A percentile compares a stretch with the other conserved stretches of the same genome.
Evolutionary conservation across 1,284 basidiomycete species (phyloP).

Genomic region (Irpex sp.): DNA sequence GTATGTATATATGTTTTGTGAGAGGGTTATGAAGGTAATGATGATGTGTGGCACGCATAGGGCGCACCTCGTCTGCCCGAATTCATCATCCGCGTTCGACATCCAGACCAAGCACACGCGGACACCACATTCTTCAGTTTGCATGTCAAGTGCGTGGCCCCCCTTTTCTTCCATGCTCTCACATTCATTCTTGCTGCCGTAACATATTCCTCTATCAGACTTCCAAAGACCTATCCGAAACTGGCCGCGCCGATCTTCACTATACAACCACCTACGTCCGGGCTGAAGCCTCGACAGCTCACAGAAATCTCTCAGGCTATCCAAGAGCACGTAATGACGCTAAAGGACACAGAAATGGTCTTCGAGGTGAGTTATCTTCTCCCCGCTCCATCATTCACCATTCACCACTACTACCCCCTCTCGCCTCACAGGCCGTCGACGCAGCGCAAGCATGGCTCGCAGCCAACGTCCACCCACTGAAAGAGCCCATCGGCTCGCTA

Average conservation of each 20-base stretch:
- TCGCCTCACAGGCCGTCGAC: slow-evolving; percentile 49
- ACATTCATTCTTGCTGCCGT: slow-evolving; percentile 43
- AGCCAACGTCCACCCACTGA: slow-evolving; percentile 49
- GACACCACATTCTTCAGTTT: slow-evolving; percentile 60
- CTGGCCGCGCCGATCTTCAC: slow-evolving; percentile 65
- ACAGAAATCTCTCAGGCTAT: slow-evolving; percentile 52
- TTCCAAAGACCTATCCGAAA: slow-evolving; percentile 74
- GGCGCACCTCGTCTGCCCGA: slow-evolving; percentile 65
- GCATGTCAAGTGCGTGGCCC: slow-evolving; percentile 56
- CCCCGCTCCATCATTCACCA: background rate
- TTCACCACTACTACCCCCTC: background rate
- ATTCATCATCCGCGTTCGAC: slow-evolving; percentile 67
- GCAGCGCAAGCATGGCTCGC: slow-evolving; percentile 70
- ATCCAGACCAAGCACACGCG: slow-evolving; percentile 53
- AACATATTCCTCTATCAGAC: slow-evolving; percentile 63
- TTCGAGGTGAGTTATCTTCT: slow-evolving; percentile 48
- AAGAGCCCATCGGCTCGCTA: slow-evolving; percentile 62
- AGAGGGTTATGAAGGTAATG: background rate
- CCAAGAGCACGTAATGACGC: slow-evolving; percentile 56
- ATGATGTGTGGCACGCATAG: slow-evolving; percentile 32
- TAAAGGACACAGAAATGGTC: slow-evolving; percentile 67
- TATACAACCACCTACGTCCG: slow-evolving; percentile 60
- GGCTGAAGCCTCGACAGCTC: slow-evolving; percentile 51
- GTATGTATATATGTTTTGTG: slow-evolving; percentile 33
- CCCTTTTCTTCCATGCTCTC: background rate